Evolutionary conservation across 2,329 filamentous ascomycete species (phyloP), one percentile per base, ranked within the genome.

Genomic region (Clonostachys chloroleuca): DNA sequence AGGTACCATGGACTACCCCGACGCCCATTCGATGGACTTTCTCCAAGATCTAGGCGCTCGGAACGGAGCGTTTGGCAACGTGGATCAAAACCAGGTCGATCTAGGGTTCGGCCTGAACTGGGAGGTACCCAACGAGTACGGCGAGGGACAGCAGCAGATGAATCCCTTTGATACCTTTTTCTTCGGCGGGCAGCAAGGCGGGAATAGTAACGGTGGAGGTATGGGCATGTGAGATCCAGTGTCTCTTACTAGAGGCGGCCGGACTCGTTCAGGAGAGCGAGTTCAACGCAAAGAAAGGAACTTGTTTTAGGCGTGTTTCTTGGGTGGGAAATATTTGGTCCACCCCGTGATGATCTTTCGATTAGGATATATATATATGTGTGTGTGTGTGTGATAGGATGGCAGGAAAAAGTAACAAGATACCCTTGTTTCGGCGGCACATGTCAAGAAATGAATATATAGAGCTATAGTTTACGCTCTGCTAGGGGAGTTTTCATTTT

Each of bases 141-240:
- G 73, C 49, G 77, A 83, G 42, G 73, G 73, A 59, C 75, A 81
- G 61, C 75, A 82, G 58, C 75, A 82, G 58, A 74, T 87, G 58
- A 80, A 87, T 49, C 76, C 84, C 0, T 88, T 89, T 63, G 85
- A 88, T 58, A 81, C 82, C 0, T 89, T 89, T 60, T 87, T 87
- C 68, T 87, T 87, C 60, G 83, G 84, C 1, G 77, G 76, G 1
- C 75, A 76, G 53, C 62, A 63, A 45, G 57, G 57, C 13, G 56
- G 54, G 6, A 43, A 41, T 7, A 44, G 45, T 4, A 24, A 13
- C 24, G 46, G 49, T 12, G 55, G 54, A 1, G 51, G 51, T 5
- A 48, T 51, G 45, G 42, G 48, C 36, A 39, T 39, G 36, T 39
- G 36, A 39, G 9, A 14, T 8, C 6, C 14, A n/a, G 36, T 8